Conservation (phyloP, 805 yeast genomes). For the Suhomyces kilbournensis region DNA sequence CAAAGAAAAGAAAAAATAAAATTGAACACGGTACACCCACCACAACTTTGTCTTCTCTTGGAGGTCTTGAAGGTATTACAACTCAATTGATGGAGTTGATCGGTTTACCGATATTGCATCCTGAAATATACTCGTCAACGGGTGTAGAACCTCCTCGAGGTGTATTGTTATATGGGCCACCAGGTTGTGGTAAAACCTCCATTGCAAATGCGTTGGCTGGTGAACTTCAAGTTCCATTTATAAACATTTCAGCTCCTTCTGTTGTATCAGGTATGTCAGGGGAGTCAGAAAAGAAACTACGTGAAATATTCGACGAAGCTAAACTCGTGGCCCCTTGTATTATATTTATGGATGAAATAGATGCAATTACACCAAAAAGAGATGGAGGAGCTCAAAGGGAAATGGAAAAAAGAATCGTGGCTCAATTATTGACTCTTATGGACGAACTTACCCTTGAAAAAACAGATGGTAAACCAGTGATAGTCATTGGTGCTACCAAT, state of each 20-base stretch:
- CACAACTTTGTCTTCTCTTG: constrained; percentile 66
- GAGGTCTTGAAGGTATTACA: constrained; percentile 86
- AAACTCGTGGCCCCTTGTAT: constrained; percentile 85
- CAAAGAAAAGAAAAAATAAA: constrained; percentile 33
- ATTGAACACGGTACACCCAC: constrained; percentile 70
- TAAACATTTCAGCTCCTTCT: constrained; percentile 89
- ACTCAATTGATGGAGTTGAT: constrained; percentile 85
- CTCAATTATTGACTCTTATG: constrained; percentile 90
- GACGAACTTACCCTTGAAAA: constrained; percentile 87
- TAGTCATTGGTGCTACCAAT: constrained; percentile 94
- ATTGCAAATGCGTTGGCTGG: constrained; percentile 96
- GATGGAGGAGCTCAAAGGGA: constrained; percentile 95
- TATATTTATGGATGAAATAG: constrained; percentile 93
- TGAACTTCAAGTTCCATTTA: constrained; percentile 88
- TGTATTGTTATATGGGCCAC: constrained; percentile 93
- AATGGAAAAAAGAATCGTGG: constrained; percentile 96
- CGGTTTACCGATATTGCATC: constrained; percentile 89
- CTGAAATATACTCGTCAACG: constrained; percentile 81
- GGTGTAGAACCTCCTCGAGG: constrained; percentile 97
- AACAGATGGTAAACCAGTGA: constrained; percentile 89
- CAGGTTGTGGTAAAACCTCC: constrained; percentile 98
- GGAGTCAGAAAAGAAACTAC: constrained; percentile 88
- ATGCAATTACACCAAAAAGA: constrained; percentile 96
- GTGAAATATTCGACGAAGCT: constrained; percentile 94
- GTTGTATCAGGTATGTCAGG: constrained; percentile 99